Evolutionary conservation across 2,329 filamentous ascomycete genomes (phyloP).

Genomic region (Trichoderma gracile): DNA sequence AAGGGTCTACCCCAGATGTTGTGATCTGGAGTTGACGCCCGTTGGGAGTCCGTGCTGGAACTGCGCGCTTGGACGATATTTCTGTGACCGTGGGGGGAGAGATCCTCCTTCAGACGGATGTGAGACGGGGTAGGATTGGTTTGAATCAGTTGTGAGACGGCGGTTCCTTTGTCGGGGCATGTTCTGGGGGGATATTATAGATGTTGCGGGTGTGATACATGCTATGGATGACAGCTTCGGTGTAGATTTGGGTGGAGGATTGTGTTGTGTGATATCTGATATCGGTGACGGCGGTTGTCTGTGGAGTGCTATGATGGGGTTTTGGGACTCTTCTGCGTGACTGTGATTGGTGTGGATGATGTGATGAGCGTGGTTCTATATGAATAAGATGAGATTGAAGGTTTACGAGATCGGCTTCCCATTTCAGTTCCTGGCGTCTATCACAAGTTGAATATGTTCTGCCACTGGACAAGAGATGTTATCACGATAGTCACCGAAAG

Average conservation of each 20-base stretch:
- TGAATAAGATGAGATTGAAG: too few relatives aligned
- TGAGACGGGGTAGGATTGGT: neutral
- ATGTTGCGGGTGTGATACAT: neutral
- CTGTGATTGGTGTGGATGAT: too few relatives aligned
- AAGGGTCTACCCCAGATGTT: neutral
- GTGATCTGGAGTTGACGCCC: conserved; percentile 19
- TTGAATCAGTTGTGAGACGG: neutral
- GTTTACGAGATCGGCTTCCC: too few relatives aligned
- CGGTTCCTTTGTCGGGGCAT: neutral
- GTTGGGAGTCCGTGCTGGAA: neutral
- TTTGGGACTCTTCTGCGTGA: too few relatives aligned
- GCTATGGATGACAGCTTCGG: neutral
- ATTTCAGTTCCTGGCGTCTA: too few relatives aligned
- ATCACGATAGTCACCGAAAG: too few relatives aligned
- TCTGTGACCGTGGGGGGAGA: neutral
- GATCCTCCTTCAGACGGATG: neutral
- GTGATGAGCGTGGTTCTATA: too few relatives aligned
- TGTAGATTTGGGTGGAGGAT: neutral
- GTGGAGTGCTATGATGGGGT: too few relatives aligned
- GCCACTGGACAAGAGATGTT: too few relatives aligned
- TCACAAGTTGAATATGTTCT: too few relatives aligned
- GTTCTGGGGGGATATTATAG: neutral
- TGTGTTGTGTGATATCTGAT: too few relatives aligned
- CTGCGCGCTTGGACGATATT: neutral
- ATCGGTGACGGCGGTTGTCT: too few relatives aligned